Base-by-base conservation (phyloP, 805 yeast genomes). In the Yarrowia deformans region DNA sequence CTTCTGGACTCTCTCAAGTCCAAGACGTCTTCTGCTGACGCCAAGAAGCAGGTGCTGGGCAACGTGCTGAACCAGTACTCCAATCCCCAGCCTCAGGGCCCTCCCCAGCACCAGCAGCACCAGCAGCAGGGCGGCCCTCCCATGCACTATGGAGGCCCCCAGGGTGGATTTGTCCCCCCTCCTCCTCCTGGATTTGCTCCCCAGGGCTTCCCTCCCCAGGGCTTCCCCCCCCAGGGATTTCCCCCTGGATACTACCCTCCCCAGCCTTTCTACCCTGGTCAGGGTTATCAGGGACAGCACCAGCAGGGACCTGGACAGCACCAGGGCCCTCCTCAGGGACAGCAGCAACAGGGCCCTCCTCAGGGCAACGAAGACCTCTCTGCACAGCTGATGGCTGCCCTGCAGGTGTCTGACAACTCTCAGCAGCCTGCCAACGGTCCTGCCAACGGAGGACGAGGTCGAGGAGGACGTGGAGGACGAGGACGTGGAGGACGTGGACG, bases 341-440 rank as follows among this genome's bases (percentile, higher is more conserved):
- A 23, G 55, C 56, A 34, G 42, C 19, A 5, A 23, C 66, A 34
- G 32, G 19, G 43, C 6, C 16, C 49, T 45, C 69, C 55, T 39
- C 50, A 70, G 12, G 68, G 39, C 12, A 49, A 70, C 40, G 74
- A 66, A 32, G 64, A 70, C 39, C 76, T 73, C 16, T 72, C 73
- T 29, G 72, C 71, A 12, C 73, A 73, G 35, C 56, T 74, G 48
- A 70, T 74, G 75, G 73, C 75, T 19, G 71, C 70, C 12, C 69
- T 74, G 45, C 69, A 71, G 68, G 70, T 72, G 3, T 60, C 66
- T 60, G 66, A 35, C 35, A 58, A 58, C 66, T 29, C 50, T 42
- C 63, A 56, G 49, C 49, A 55, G 67, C 40, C 49, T 19, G 23
- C 13, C 13, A 45, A 9, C 29, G 48, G 48, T 7, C 48, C 23